phyloP scores from a whole-genome alignment of 805 yeast species.

The Yarrowia sp. region DNA sequence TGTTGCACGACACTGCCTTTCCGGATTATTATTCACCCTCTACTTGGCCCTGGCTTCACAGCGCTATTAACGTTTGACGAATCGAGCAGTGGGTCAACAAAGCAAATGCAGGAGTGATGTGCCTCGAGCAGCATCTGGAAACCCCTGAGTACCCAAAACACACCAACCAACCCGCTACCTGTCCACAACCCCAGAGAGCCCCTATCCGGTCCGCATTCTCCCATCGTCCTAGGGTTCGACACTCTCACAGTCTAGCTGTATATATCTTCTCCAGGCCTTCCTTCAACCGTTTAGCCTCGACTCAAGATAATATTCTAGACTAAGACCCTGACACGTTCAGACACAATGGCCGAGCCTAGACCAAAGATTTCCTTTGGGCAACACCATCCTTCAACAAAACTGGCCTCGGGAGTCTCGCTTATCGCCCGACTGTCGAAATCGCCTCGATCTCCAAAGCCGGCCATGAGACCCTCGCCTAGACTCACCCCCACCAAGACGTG shows the following conservation, averaged over 20 bases:
- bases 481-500: neutral
- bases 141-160: conserved; percentile 3
- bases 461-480: conserved; percentile 3
- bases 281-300: neutral
- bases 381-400: neutral
- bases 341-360: conserved; percentile 8
- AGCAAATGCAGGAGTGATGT: conserved; percentile 26
- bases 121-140: conserved; percentile 14
- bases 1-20: neutral
- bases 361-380: neutral
- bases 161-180: neutral
- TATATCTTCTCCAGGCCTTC: neutral
- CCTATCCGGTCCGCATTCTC: neutral
- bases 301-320: neutral
- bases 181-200: neutral
- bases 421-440: conserved; percentile 15
- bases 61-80: conserved; percentile 1
- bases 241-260: neutral
- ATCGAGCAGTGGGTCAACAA: conserved; percentile 24
- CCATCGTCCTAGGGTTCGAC: too few species aligned
- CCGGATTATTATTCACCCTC: conserved; percentile 3
- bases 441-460: neutral
- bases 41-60: neutral
- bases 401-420: neutral
- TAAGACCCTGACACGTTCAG: neutral